A percentile compares a stretch with the other conserved stretches of the same genome.
phyloP scores from a whole-genome alignment of 768 basidiomycete genomes.

The Tulasnella sp. region DNA sequence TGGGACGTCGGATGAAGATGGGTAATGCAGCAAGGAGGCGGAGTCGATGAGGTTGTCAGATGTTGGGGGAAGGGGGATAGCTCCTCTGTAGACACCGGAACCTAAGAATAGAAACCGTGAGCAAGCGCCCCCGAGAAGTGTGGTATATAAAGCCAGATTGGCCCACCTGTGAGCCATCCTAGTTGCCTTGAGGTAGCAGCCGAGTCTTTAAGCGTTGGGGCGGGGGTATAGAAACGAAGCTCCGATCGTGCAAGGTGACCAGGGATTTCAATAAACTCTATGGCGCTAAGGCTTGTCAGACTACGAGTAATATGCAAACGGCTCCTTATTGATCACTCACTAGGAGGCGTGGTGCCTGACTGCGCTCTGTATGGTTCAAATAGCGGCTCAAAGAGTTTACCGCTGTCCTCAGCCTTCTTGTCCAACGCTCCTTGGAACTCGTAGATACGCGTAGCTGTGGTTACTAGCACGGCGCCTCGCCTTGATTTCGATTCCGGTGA shows the following conservation, averaged over 20 bases:
- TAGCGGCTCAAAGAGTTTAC: conserved; percentile 62
- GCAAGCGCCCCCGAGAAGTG: not conserved
- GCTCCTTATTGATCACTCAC: conserved; percentile 46
- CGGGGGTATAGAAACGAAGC: conserved; percentile 69
- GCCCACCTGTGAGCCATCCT: conserved; percentile 88
- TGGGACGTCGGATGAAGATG: conserved; percentile 50
- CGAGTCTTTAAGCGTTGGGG: conserved; percentile 46
- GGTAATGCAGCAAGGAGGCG: conserved; percentile 77
- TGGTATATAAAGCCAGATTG: not conserved
- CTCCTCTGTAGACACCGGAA: conserved; percentile 85
- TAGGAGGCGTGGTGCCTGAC: conserved; percentile 61
- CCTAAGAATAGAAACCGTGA: conserved; percentile 59
- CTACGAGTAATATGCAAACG: conserved; percentile 25
- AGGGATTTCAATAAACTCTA: conserved; percentile 84
- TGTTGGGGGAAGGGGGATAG: conserved; percentile 58
- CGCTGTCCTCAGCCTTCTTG: conserved; percentile 68
- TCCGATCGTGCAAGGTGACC: conserved; percentile 72
- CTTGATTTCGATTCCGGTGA: conserved; percentile 57
- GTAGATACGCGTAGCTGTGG: conserved; percentile 85
- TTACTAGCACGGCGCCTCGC: conserved; percentile 63
- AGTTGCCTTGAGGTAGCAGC: conserved; percentile 56
- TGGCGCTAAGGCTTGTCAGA: conserved; percentile 41
- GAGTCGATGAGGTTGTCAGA: conserved; percentile 74
- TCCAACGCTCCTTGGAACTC: conserved; percentile 75
- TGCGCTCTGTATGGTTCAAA: conserved; percentile 59